Percentiles rank a stretch among this genome's conserved stretches.
Evolutionary conservation across 768 basidiomycete species (phyloP).

Genomic region (Termitomyces sp.): DNA sequence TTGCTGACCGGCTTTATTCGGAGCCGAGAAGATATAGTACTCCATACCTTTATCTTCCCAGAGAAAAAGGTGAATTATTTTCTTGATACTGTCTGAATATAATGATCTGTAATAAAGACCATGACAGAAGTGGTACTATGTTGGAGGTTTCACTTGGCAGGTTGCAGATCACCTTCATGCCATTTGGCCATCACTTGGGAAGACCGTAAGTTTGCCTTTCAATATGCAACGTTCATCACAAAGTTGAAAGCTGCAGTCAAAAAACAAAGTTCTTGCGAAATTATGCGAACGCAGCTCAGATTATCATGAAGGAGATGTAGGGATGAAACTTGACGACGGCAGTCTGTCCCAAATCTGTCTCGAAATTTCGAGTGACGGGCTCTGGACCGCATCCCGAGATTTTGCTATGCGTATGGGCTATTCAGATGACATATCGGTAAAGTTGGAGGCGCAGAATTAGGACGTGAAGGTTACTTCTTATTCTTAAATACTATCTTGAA

Average conservation of each 20-base stretch:
- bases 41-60: slow-evolving; percentile 51
- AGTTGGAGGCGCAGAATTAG: background rate
- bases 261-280: slow-evolving; percentile 27
- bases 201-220: slow-evolving; percentile 24
- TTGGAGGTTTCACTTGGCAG: slow-evolving; percentile 45
- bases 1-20: slow-evolving; percentile 26
- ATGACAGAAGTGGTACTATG: slow-evolving; percentile 46
- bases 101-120: slow-evolving; percentile 1
- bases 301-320: slow-evolving; percentile 28
- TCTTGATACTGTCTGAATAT: background rate
- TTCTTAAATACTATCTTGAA: background rate
- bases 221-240: background rate
- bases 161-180: slow-evolving; percentile 19
- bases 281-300: slow-evolving; percentile 29
- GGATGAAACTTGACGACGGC: slow-evolving; percentile 31
- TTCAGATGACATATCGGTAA: background rate
- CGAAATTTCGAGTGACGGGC: slow-evolving; percentile 15
- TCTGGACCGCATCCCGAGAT: slow-evolving; percentile 4
- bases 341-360: slow-evolving; percentile 36
- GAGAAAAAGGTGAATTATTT: slow-evolving; percentile 33
- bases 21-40: slow-evolving; percentile 8
- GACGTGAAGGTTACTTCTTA: background rate
- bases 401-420: slow-evolving; percentile 16
- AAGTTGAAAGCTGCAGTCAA: slow-evolving; percentile 20
- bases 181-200: slow-evolving; percentile 35